Conservation (phyloP, 129 eudicot species). For the Scalesia atractyloides region DNA sequence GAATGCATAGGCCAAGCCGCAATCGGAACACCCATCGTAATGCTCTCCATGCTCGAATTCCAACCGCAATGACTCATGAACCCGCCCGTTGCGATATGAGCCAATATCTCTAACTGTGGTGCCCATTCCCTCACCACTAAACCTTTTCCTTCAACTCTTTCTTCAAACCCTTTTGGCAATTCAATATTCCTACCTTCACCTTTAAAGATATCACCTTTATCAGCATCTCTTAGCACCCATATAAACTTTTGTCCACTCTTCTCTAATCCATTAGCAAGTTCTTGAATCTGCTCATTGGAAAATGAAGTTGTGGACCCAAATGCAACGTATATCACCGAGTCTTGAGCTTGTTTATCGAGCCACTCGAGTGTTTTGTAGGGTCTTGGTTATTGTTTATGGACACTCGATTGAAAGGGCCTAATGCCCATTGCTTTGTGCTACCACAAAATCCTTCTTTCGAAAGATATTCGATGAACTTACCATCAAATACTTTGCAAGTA, state of each 20-base stretch:
- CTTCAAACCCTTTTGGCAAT: slow-evolving; percentile 40
- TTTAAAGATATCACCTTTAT: slow-evolving; percentile 36
- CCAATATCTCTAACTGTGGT: slow-evolving; percentile 36
- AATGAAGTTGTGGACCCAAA: slow-evolving; percentile 48
- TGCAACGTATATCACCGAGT: slow-evolving; percentile 46
- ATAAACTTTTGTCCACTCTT: slow-evolving; percentile 35
- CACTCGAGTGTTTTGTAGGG: slow-evolving; percentile 25
- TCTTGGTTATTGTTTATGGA: background rate
- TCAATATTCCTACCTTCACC: slow-evolving; percentile 16
- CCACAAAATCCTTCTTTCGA: slow-evolving; percentile 23
- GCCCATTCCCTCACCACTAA: slow-evolving; percentile 41
- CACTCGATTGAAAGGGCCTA: slow-evolving; percentile 48
- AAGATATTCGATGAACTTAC: slow-evolving; percentile 32
- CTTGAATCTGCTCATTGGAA: slow-evolving; percentile 27
- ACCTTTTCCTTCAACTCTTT: slow-evolving; percentile 30
- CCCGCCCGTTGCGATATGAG: slow-evolving; percentile 34
- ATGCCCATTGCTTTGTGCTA: slow-evolving; percentile 44
- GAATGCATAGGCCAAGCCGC: slow-evolving; percentile 58
- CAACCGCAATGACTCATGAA: slow-evolving; percentile 48
- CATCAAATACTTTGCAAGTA: slow-evolving; percentile 53
- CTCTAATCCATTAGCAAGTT: slow-evolving; percentile 42
- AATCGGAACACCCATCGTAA: slow-evolving; percentile 47
- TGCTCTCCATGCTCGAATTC: slow-evolving; percentile 52
- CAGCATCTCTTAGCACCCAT: slow-evolving; percentile 46
- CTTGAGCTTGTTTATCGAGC: slow-evolving; percentile 50